Percentiles rank a stretch among this genome's conserved stretches.
Evolutionary conservation across 176 grass and related monocot species (phyloP).

Genomic region (Secale cereale): DNA sequence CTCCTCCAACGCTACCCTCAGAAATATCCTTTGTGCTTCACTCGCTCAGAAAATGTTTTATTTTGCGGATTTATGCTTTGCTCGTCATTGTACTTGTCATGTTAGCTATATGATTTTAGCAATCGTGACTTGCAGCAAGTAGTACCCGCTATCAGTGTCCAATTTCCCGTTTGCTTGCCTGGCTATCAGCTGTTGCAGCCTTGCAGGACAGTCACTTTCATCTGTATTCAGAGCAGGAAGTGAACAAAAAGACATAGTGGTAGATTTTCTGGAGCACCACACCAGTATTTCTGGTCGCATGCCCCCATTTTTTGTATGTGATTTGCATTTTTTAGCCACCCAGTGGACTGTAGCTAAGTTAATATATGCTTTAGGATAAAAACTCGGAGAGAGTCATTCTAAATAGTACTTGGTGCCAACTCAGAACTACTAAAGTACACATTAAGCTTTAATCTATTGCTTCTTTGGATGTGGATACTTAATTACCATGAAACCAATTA

Average conservation of each 20-base stretch:
- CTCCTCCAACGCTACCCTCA: conserved; percentile 42
- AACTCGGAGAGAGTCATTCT: background rate
- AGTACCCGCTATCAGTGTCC: background rate
- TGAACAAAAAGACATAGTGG: background rate
- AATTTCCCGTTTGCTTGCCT: conserved; percentile 10
- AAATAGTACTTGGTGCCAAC: background rate
- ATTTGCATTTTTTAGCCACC: background rate
- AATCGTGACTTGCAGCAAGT: background rate
- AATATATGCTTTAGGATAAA: background rate
- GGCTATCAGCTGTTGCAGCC: background rate
- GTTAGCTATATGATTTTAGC: background rate
- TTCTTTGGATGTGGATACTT: background rate
- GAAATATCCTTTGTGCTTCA: conserved; percentile 71
- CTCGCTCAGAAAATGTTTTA: background rate
- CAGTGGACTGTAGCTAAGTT: background rate
- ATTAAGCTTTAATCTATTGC: background rate
- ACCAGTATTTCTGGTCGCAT: background rate
- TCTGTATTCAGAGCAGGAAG: background rate
- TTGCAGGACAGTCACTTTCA: background rate
- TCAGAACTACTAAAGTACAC: background rate
- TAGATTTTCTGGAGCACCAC: background rate
- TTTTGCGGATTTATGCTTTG: background rate
- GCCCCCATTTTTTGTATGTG: background rate
- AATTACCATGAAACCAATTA: background rate
- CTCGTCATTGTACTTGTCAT: background rate